Base-by-base conservation (phyloP, 352 stramenopile species). In the Globisporangium cystogenes region DNA sequence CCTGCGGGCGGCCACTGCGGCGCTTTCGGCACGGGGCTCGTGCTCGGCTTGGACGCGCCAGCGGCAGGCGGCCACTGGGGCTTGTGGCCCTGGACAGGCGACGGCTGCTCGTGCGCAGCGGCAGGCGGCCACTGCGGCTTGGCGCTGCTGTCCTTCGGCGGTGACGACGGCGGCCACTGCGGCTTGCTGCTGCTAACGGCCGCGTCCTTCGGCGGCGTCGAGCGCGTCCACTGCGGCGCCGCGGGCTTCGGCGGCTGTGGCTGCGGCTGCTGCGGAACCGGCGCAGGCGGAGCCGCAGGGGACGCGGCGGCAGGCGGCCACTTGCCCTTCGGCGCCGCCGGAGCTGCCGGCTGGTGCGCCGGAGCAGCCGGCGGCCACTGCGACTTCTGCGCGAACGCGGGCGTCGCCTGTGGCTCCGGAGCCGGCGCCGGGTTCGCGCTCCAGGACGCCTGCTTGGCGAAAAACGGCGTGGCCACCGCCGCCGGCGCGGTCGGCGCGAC, bases 1-100 rank as follows among this genome's bases (percentile, higher is more conserved):
- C 46, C 54, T 23, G 54, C 52, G 26, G 55, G 47, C 16, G 54
- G 47, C 54, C 54, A 53, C 33, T 60, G 50, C 20, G 53, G 46
- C 14, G 44, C 35, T 10, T 51, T 53, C 35, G 53, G 36, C 18
- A 46, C 37, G 23, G 53, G 43, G 18, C 20, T 55, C 16, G 29
- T 42, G 27, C 23, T 53, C 41, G 51, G 8, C 12, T 53, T 47
- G 1, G 60, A 39, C 3, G 64, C 54, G 23, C 41, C 68, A 21
- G 60, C 53, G 44, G 62, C 53, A 48, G 76, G 76, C n/a, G 72
- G 72, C 68, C 68, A 76, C 26, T 72, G 65, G 21, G 62, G 40
- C 7, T 39, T 39, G 8, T 15, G 33, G 12, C 4, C 5, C 33
- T 33, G 29, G 29, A 33, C 29, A 5, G 63, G 51, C 35, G 63